Percentiles rank a stretch among this genome's conserved stretches.
phyloP scores from a whole-genome alignment of 352 stramenopile species.

The Hyaloperonospora brassicae region DNA sequence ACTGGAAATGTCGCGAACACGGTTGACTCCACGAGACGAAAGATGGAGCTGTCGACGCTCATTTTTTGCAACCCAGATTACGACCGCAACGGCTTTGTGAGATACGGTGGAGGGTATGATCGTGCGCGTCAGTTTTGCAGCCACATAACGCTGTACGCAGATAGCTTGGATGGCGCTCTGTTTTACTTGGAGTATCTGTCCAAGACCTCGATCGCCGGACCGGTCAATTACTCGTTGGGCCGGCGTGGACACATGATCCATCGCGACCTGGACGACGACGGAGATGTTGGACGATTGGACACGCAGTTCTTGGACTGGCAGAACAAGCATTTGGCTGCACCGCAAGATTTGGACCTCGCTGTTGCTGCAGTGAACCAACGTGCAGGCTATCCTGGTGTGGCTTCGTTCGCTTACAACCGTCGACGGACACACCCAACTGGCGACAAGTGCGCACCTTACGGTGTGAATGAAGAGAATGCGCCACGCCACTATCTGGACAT shows the following conservation, averaged over 20 bases:
- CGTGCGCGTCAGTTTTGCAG: conserved; percentile 44
- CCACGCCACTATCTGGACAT: conserved; percentile 58
- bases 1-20: conserved; percentile 9
- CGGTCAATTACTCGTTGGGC: conserved; percentile 46
- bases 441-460: conserved; percentile 21
- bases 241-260: conserved; percentile 49
- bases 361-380: no score
- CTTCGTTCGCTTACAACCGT: conserved; percentile 51
- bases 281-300: conserved; percentile 20
- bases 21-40: no score
- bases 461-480: conserved; percentile 15
- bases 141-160: conserved; percentile 69
- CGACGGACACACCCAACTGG: conserved; percentile 5
- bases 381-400: conserved; percentile 43
- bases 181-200: conserved; percentile 62
- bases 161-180: conserved; percentile 61
- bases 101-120: conserved; percentile 47
- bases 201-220: conserved; percentile 32
- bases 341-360: conserved; percentile 43
- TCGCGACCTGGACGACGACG: conserved; percentile 27
- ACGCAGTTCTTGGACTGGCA: conserved; percentile 35
- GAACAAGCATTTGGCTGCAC: conserved; percentile 30
- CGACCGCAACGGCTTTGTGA: conserved; percentile 50
- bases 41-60: conserved; percentile 42
- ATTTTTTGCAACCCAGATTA: conserved; percentile 81